Conservation (phyloP, 2,329 filamentous ascomycete genomes). For the Penicillium freii region DNA sequence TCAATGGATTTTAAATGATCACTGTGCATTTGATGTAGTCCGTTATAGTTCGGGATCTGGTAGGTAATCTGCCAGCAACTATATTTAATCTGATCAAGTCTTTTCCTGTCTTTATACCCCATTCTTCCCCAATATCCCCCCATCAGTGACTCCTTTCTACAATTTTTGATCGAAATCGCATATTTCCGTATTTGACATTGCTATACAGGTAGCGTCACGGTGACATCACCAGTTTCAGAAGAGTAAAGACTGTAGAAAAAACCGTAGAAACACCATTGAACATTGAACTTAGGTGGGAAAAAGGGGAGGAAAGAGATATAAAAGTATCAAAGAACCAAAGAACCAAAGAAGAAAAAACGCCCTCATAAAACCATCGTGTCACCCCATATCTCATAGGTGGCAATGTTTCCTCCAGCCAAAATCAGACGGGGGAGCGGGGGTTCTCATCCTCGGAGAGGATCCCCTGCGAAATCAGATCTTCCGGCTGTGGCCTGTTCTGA, state of each 20-base stretch:
- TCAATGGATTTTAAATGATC: neutral
- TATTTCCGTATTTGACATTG: constrained; percentile 3
- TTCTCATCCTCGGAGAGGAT: constrained; percentile 68
- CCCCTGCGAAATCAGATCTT: constrained; percentile 73
- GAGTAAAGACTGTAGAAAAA: neutral
- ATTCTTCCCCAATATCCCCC: neutral
- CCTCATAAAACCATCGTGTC: constrained; percentile 2
- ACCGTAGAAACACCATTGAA: neutral
- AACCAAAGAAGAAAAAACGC: neutral
- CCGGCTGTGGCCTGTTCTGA: constrained; percentile 70
- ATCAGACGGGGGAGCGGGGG: constrained; percentile 30
- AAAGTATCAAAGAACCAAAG: neutral
- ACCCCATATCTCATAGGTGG: constrained; percentile 2
- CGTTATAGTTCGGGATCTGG: neutral
- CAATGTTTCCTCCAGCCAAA: neutral
- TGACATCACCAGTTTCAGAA: constrained; percentile 21
- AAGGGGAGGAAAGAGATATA: neutral
- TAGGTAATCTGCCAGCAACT: neutral
- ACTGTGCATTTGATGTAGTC: neutral
- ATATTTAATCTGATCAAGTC: neutral
- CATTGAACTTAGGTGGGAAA: neutral
- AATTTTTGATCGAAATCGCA: neutral
- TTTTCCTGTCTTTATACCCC: neutral
- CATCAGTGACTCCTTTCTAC: neutral
- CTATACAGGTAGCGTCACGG: constrained; percentile 10